These are phyloP conservation scores for Didymella lethalis DNA, from an alignment of 2,329 filamentous ascomycete species.

Conservation along the genomic window DNA sequence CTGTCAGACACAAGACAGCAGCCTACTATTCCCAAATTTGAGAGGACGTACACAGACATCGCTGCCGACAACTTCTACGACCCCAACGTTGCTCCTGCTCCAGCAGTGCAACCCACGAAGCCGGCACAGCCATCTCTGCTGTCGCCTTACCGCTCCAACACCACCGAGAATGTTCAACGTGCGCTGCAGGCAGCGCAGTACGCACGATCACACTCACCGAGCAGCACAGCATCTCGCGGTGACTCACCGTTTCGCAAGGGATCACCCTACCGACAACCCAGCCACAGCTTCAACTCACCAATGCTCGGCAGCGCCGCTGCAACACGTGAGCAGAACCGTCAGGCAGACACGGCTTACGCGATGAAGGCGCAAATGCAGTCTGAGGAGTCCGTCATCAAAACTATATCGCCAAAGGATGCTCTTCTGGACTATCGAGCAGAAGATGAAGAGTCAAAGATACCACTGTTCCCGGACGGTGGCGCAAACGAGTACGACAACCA, in stretches of 20 bases:
- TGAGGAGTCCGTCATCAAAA: constrained; percentile 67
- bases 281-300: constrained; percentile 52
- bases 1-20: constrained; percentile 61
- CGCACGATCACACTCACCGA: constrained; percentile 67
- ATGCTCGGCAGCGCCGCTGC: constrained; percentile 64
- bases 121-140: constrained; percentile 61
- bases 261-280: constrained; percentile 59
- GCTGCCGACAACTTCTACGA: constrained; percentile 87
- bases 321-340: constrained; percentile 68
- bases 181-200: constrained; percentile 81
- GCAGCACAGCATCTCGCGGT: constrained; percentile 64
- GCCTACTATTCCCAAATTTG: constrained; percentile 71
- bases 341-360: constrained; percentile 63
- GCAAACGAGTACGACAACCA: constrained; percentile 59
- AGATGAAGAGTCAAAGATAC: constrained; percentile 71
- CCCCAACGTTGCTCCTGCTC: constrained; percentile 68
- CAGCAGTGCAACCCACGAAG: constrained; percentile 49
- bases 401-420: constrained; percentile 94
- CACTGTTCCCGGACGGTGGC: constrained; percentile 74
- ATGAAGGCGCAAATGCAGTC: constrained; percentile 52
- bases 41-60: constrained; percentile 84
- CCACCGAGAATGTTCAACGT: constrained; percentile 69
- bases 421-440: constrained; percentile 81
- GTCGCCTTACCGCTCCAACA: constrained; percentile 57
- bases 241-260: constrained; percentile 83